Evolutionary conservation across 116 monocot species (phyloP).

Genomic region (Zostera marina): DNA sequence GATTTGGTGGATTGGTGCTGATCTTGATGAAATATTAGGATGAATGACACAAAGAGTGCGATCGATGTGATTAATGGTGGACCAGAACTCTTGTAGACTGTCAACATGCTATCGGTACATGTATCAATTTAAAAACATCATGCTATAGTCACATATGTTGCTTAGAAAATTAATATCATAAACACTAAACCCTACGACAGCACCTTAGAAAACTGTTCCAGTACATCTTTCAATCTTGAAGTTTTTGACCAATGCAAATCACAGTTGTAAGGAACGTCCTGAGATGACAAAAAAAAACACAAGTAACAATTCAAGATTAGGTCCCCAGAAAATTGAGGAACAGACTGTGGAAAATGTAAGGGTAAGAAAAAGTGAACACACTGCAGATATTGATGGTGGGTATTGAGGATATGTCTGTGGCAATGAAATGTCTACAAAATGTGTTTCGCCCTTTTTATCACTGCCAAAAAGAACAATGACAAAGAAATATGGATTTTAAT

Average conservation of each 20-base stretch:
- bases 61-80: slow-evolving; percentile 60
- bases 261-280: slow-evolving; percentile 68
- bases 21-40: slow-evolving; percentile 36
- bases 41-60: slow-evolving; percentile 40
- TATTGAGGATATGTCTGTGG: slow-evolving; percentile 36
- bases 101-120: slow-evolving; percentile 38
- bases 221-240: slow-evolving; percentile 46
- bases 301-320: neutral
- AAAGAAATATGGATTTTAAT: neutral
- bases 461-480: slow-evolving; percentile 18
- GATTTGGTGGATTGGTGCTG: slow-evolving; percentile 46
- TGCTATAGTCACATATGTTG: neutral
- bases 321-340: neutral
- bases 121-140: neutral
- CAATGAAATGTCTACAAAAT: slow-evolving; percentile 40
- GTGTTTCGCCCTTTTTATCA: slow-evolving; percentile 34
- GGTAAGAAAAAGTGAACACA: slow-evolving; percentile 12
- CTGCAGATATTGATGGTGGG: slow-evolving; percentile 47
- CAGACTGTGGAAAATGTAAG: neutral
- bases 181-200: neutral
- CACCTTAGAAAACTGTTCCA: slow-evolving; percentile 54
- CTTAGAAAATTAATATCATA: neutral
- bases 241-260: slow-evolving; percentile 44
- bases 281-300: slow-evolving; percentile 10
- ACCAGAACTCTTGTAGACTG: slow-evolving; percentile 80